Conservation (phyloP, 345 rosid species). For the Psidium friedrichsthalianum region DNA sequence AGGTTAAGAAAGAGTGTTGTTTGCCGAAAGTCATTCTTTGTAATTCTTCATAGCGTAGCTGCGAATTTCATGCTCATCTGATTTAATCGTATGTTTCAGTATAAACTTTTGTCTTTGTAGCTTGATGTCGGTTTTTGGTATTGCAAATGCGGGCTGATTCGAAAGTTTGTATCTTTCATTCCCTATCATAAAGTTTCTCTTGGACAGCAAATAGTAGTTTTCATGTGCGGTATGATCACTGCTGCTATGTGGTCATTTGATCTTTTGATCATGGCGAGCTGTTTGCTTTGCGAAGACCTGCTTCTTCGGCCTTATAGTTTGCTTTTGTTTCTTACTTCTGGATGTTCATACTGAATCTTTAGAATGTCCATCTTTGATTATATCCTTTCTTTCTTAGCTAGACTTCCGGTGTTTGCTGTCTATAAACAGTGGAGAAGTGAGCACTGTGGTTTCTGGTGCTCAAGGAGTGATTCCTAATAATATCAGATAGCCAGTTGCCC, state of each 20-base stretch:
- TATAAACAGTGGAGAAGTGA: constrained; percentile 18
- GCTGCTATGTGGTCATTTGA: not conserved
- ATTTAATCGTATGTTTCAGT: not conserved
- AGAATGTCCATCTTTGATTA: not conserved
- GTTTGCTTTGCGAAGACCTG: not conserved
- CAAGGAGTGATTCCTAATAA: not conserved
- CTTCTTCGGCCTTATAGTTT: not conserved
- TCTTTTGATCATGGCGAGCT: not conserved
- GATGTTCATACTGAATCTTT: not conserved
- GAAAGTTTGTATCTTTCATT: not conserved
- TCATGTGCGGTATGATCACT: not conserved
- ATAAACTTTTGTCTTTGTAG: not conserved
- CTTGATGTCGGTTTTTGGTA: not conserved
- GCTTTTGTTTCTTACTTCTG: not conserved
- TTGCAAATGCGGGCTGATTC: not conserved
- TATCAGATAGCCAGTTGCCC: constrained; percentile 20
- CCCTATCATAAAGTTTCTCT: not conserved
- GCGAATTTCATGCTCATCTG: not conserved
- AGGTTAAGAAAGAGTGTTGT: not conserved
- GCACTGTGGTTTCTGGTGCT: constrained; percentile 19
- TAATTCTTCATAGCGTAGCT: not conserved
- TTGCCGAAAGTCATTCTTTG: not conserved
- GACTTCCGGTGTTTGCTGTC: not conserved
- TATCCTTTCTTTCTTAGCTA: not conserved
- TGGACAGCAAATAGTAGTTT: not conserved